Evolutionary conservation across 1,284 basidiomycete species (phyloP), one percentile per base, ranked within the genome.

Genomic region (Cryptococcus neoformans): DNA sequence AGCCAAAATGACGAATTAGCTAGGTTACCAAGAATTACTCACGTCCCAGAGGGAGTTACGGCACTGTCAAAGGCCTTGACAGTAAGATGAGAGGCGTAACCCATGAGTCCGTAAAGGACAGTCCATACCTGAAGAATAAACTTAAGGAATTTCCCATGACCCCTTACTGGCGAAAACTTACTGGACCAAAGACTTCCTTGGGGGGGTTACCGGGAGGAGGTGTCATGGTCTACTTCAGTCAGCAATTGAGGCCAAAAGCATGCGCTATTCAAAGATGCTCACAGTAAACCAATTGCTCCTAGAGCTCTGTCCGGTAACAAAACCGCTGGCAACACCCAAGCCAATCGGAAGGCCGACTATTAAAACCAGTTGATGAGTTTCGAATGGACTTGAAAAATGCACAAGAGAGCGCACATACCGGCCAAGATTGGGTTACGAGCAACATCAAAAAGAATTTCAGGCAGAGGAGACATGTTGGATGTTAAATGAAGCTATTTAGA

Each of bases 21-120:
- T 2, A 28, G 2, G 16, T 48, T 39, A 14, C 6, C 42, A 11
- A 10, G 16, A 50, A 51, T 39, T 60, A 83, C 83, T 78, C 58
- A 76, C 72, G 75, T 79, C 55, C 72, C 78, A 5, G 65, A 62
- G 8, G 80, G 78, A 12, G 79, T 76, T 3, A 78, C 64, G 6
- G 82, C 75, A 3, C 62, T 66, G 66, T 88, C 86, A 59, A 86
- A 78, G 1, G 82, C 77, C 60, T 81, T 79, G 46, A 83, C 83
- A 3, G 84, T 81, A 21, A 90, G 70, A 75, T 90, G 85, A 4
- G 86, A 86, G 1, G 86, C 86, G 70, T 84, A 88, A 49, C 88
- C 88, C 84, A 88, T 87, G 9, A 82, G 59, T 34, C 82, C 83
- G 63, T 70, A 72, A 35, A 68, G 62, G 45, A 67, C 56, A 49